Conservation (phyloP, 352 stramenopile species). For the Peronospora destructor region DNA sequence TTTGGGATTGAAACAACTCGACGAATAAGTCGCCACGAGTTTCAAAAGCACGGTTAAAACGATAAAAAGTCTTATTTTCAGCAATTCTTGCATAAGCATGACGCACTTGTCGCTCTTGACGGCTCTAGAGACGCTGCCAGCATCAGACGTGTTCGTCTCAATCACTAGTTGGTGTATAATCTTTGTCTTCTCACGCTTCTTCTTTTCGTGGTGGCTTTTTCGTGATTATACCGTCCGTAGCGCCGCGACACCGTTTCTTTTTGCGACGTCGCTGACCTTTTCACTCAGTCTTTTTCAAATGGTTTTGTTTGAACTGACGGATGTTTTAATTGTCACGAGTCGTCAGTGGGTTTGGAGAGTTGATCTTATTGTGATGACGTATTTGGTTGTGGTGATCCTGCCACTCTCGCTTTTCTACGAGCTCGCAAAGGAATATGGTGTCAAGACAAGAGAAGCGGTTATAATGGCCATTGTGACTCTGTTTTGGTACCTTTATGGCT, state of each 20-base stretch:
- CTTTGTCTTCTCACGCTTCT: constrained; percentile 67
- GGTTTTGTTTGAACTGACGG: constrained; percentile 75
- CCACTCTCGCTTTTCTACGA: constrained; percentile 73
- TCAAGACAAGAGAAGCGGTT: constrained; percentile 21
- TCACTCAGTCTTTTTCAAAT: constrained; percentile 77
- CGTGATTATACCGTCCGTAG: constrained; percentile 75
- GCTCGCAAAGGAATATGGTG: constrained; percentile 54
- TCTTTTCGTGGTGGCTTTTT: constrained; percentile 83
- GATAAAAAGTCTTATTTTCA: too few relatives aligned
- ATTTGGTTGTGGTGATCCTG: constrained; percentile 68
- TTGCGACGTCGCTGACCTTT: constrained; percentile 67
- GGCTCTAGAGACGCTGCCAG: constrained; percentile 24
- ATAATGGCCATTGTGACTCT: constrained; percentile 25
- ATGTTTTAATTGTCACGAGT: constrained; percentile 49
- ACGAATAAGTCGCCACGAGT: too few relatives aligned
- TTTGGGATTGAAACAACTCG: too few relatives aligned
- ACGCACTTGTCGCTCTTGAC: constrained; percentile 4
- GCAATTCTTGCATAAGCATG: too few relatives aligned
- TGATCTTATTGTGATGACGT: constrained; percentile 72
- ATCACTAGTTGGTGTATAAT: constrained; percentile 41
- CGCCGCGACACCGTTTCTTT: constrained; percentile 50
- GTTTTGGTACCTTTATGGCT: constrained; percentile 59
- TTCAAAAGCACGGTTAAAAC: too few relatives aligned
- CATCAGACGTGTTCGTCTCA: constrained; percentile 25
- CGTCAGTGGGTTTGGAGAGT: constrained; percentile 73